Percentiles rank a stretch among this genome's conserved stretches.
Evolutionary conservation across 2,329 filamentous ascomycete species (phyloP).

Genomic region (Cordyceps farinosa): DNA sequence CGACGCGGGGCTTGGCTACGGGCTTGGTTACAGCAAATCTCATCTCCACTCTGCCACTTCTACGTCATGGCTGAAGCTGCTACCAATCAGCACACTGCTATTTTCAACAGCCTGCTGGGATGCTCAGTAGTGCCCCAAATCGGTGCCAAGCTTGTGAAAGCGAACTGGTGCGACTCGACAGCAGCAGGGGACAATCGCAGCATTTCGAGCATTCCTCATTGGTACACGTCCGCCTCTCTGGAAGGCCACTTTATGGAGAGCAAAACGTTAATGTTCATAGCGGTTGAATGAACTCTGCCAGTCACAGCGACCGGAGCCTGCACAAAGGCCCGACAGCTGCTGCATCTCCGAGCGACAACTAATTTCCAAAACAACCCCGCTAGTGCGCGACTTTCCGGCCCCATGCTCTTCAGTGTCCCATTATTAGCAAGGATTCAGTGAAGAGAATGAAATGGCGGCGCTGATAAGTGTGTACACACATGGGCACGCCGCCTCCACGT

Average conservation of each 20-base stretch:
- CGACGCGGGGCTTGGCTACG: constrained; percentile 8
- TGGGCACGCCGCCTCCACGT: neutral
- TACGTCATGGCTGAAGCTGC: constrained; percentile 14
- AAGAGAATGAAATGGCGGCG: neutral
- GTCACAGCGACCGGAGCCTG: neutral
- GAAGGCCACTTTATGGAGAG: neutral
- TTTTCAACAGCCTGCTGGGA: constrained; percentile 8
- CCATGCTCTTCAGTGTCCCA: neutral
- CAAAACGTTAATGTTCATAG: too few species aligned
- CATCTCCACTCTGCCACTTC: constrained; percentile 13
- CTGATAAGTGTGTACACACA: constrained; percentile 7
- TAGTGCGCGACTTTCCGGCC: constrained; percentile 6
- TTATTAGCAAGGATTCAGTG: neutral
- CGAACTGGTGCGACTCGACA: too few species aligned
- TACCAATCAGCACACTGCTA: constrained; percentile 14
- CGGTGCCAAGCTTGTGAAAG: constrained; percentile 4
- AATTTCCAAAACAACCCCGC: neutral
- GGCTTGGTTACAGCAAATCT: constrained; percentile 17
- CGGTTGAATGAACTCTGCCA: neutral
- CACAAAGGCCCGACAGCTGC: constrained; percentile 1
- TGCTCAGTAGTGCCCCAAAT: neutral
- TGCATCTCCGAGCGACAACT: neutral
- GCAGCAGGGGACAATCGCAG: too few species aligned
- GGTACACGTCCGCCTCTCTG: too few species aligned
- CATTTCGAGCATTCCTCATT: too few species aligned